phyloP scores from a whole-genome alignment of 495 filamentous ascomycete species.

The Xylaria intraflava region DNA sequence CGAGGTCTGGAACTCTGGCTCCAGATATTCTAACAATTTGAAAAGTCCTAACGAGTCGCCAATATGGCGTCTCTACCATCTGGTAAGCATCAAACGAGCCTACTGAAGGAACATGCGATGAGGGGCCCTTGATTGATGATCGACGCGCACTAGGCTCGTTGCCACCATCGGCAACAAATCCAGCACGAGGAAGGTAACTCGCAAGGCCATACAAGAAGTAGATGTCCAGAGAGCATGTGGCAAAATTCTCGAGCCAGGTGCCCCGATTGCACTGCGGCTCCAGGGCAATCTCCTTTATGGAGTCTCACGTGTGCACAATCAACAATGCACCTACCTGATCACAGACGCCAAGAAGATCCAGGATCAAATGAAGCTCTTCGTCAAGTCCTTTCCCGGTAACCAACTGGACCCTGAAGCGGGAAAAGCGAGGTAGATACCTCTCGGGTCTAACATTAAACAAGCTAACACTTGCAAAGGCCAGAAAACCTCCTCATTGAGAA shows the following conservation, averaged over 20 bases:
- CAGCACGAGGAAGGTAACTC: conserved; percentile 63
- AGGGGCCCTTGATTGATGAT: neutral
- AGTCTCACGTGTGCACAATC: conserved; percentile 72
- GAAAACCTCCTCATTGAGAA: conserved; percentile 74
- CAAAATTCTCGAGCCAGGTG: conserved; percentile 75
- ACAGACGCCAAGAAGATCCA: conserved; percentile 72
- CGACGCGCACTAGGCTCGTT: conserved; percentile 59
- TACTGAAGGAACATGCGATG: neutral
- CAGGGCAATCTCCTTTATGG: conserved; percentile 88
- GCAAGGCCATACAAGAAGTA: conserved; percentile 85
- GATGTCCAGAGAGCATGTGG: conserved; percentile 79
- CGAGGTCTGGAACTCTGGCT: neutral
- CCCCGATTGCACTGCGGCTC: conserved; percentile 84
- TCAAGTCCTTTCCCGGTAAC: conserved; percentile 41
- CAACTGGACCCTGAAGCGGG: conserved; percentile 66
- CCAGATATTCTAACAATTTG: conserved; percentile 17
- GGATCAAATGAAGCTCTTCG: conserved; percentile 59
- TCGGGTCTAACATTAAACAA: neutral
- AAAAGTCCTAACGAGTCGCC: conserved; percentile 75
- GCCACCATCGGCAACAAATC: conserved; percentile 73
- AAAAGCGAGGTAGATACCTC: conserved; percentile 55
- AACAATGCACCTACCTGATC: conserved; percentile 82
- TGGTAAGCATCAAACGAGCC: conserved; percentile 54
- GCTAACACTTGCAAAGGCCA: conserved; percentile 45
- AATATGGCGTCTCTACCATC: conserved; percentile 88